A percentile compares a stretch with the other conserved stretches of the same genome.
phyloP scores from a whole-genome alignment of 129 eudicot species.

The Ambrosia trifida region DNA sequence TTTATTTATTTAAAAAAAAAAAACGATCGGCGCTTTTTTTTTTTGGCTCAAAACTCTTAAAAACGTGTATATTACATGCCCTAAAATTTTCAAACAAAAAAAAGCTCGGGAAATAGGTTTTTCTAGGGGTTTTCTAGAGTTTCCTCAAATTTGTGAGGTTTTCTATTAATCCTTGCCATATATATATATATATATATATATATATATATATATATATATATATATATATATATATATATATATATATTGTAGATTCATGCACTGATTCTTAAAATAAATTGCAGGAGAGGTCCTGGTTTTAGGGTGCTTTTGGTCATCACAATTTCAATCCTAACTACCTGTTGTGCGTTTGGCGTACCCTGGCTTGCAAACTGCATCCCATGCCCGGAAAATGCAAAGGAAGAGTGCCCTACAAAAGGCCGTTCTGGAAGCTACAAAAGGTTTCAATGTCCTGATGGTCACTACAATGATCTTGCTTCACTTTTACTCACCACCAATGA shows the following conservation, averaged over 20 bases:
- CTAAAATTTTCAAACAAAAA: no score
- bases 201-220: no score
- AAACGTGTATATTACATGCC: no score
- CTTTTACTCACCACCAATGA: slow-evolving; percentile 92
- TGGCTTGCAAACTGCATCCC: slow-evolving; percentile 90
- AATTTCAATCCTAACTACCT: slow-evolving; percentile 77
- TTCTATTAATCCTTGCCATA: no score
- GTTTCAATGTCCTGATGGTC: slow-evolving; percentile 79
- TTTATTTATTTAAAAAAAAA: no score
- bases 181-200: no score
- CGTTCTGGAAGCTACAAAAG: slow-evolving; percentile 82
- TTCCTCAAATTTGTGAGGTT: no score
- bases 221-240: no score
- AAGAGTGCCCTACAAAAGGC: slow-evolving; percentile 65
- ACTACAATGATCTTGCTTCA: slow-evolving; percentile 96
- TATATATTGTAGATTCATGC: neutral
- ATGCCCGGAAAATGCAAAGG: slow-evolving; percentile 56
- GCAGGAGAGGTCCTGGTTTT: slow-evolving; percentile 84
- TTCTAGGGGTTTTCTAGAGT: no score
- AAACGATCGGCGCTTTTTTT: no score
- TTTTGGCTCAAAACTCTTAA: no score
- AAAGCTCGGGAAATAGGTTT: no score
- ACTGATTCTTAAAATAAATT: slow-evolving; percentile 29
- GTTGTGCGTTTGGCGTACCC: slow-evolving; percentile 89
- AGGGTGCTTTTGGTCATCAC: slow-evolving; percentile 64